phyloP scores from a whole-genome alignment of 768 basidiomycete genomes.

The Russula virescens region DNA sequence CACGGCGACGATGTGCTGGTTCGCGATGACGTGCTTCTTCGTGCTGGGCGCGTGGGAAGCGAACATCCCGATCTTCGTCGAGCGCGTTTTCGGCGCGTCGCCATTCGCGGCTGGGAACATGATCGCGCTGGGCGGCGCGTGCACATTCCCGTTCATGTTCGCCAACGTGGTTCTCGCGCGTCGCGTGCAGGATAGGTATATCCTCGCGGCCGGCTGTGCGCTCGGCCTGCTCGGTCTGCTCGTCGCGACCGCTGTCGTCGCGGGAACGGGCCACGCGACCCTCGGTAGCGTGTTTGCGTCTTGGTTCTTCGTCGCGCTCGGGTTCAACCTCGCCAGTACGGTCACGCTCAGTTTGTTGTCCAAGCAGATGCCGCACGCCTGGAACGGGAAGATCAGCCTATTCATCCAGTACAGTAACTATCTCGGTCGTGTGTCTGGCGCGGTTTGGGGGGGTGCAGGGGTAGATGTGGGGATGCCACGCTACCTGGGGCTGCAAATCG shows the following conservation, averaged over 20 bases:
- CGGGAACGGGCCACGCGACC: constrained; percentile 34
- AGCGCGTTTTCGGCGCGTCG: constrained; percentile 45
- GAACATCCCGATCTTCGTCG: constrained; percentile 59
- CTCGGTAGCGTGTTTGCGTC: constrained; percentile 44
- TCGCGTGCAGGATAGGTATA: constrained; percentile 54
- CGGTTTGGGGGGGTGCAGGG: constrained; percentile 64
- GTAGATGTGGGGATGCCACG: constrained; percentile 53
- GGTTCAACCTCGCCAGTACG: constrained; percentile 69
- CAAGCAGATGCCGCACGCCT: constrained; percentile 59
- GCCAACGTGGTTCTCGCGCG: constrained; percentile 51
- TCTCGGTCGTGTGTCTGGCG: constrained; percentile 56
- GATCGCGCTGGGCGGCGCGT: constrained; percentile 59
- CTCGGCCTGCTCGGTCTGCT: constrained; percentile 50
- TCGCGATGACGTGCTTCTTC: constrained; percentile 64
- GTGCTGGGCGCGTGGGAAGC: constrained; percentile 65
- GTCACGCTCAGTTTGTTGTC: constrained; percentile 60
- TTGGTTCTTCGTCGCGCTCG: constrained; percentile 59
- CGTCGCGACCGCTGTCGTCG: constrained; percentile 45
- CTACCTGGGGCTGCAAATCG: constrained; percentile 56
- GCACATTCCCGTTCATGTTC: constrained; percentile 62
- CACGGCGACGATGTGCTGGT: constrained; percentile 62
- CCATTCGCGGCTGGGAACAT: constrained; percentile 65
- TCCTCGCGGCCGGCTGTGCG: constrained; percentile 47
- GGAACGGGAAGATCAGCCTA: constrained; percentile 54
- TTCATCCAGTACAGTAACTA: constrained; percentile 68